A percentile compares a stretch with the other conserved stretches of the same genome.
Evolutionary conservation across 352 stramenopile species (phyloP).

Genomic region (Pythium vanterpoolii): DNA sequence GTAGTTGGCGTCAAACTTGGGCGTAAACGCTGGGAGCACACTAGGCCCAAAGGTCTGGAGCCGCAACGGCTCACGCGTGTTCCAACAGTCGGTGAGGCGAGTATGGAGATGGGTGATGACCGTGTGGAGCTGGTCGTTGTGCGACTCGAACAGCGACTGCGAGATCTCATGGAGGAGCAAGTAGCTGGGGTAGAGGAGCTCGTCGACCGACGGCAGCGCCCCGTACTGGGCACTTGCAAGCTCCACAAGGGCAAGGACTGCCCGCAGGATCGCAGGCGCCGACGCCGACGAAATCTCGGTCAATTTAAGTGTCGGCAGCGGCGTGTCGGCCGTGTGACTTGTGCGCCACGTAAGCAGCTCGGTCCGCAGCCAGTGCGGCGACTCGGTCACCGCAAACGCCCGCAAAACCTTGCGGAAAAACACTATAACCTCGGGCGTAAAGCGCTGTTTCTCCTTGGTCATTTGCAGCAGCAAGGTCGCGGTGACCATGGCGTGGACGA

Average conservation of each 20-base stretch:
- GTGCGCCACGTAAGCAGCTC: constrained; percentile 43
- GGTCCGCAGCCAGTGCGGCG: constrained; percentile 43
- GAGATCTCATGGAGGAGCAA: constrained; percentile 62
- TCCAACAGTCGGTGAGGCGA: constrained; percentile 45
- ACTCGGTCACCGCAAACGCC: constrained; percentile 32
- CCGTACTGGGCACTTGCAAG: constrained; percentile 52
- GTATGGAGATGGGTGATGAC: constrained; percentile 48
- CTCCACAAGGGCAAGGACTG: constrained; percentile 45
- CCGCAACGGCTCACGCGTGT: constrained; percentile 50
- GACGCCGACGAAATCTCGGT: constrained; percentile 40
- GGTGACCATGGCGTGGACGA: constrained; percentile 79
- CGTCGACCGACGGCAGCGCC: constrained; percentile 61
- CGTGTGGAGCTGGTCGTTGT: constrained; percentile 35
- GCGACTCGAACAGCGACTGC: constrained; percentile 29
- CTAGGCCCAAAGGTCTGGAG: constrained; percentile 73
- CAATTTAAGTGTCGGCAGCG: constrained; percentile 41
- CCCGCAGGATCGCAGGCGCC: constrained; percentile 41
- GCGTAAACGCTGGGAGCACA: constrained; percentile 76
- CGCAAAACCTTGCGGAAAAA: constrained; percentile 52
- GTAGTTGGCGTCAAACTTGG: constrained; percentile 92
- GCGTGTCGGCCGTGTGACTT: constrained; percentile 1
- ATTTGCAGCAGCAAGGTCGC: constrained; percentile 69
- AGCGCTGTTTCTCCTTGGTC: constrained; percentile 85
- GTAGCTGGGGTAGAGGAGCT: constrained; percentile 73
- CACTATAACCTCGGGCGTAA: constrained; percentile 83